Evolutionary conservation across 2,329 filamentous ascomycete genomes (phyloP), one percentile per base, ranked within the genome.

Genomic region (Trichoderma sp.): DNA sequence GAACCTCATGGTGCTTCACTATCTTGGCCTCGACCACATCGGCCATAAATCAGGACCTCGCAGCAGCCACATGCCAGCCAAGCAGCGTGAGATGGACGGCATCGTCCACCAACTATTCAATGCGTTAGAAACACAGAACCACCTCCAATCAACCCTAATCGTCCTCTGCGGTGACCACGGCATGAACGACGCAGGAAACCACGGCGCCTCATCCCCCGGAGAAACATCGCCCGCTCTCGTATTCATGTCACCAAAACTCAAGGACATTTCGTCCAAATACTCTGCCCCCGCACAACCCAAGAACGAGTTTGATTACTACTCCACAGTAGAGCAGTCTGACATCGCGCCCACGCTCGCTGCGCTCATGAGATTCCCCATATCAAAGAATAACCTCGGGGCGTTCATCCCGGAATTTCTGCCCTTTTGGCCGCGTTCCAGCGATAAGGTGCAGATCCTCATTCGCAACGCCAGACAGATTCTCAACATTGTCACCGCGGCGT

Each of bases 181-280:
- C n/a, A 99, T 99, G 96, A 99, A 98, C 74, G 95, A 98, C 74
- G 96, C 93, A 24, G 96, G 96, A 2, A 98, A 98, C 73, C 96
- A 99, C 77, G 96, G 96, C 34, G 96, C 95, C 49, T 97, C 95
- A 11, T 94, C 94, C 0, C 88, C 93, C 1, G 95, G 96, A 54
- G 96, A 99, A 82, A 98, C 96, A 1, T 97, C 95, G 0, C 91
- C 96, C 0, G 96, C 96, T 18, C 82, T 99, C 11, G 87, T 97
- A 24, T 98, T 99, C 78, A 87, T 97, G 72, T 96, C 94, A 2
- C 94, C 95, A 0, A 96, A 93, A 75, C 84, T 97, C 54, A 87
- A 86, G 74, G 76, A 80, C 1, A 81, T 94, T 7, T 83, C 84
- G 3, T 72, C 77, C 2, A 75, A 72, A 11, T 73, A 79, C 3